Base-by-base conservation (phyloP, 208 protist genomes). In the Porcisia hertigi region DNA sequence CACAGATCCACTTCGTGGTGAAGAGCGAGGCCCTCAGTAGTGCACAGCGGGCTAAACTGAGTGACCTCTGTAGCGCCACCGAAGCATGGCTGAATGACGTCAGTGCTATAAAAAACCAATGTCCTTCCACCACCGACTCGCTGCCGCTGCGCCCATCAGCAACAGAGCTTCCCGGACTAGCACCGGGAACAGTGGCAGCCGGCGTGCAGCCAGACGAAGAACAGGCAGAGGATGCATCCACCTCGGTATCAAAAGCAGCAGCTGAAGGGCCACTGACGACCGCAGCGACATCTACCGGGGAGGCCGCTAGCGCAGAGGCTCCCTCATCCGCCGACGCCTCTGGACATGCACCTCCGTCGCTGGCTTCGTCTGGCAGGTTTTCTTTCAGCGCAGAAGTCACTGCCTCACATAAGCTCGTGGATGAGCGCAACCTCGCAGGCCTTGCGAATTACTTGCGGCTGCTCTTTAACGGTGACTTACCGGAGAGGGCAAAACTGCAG, bases 21-120 rank as follows among this genome's bases (percentile, higher is more conserved):
- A 80, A 79, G 36, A 86, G 76, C 77, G 71, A 82, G 47, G 69
- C 85, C 23, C 70, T 88, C 55, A 73, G 79, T 43, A 85, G 76
- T 41, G 80, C 78, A 25, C 87, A 86, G 69, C 89, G 86, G 81
- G 81, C 87, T 6, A 91, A 87, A 70, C 71, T 91, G 34, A 54
- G 49, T 16, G 88, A 90, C 39, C 69, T 96, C 18, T 81, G 84
- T 30, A 47, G 66, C 34, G 76, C 70, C 8, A 67, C 92, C 0
- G 87, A 92, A 34, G 81, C 77, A 59, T 96, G 92, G 92, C 63
- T 86, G 3, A 84, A 75, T 4, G 91, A 86, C 16, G 78, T 95
- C 39, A 81, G 79, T 0, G 73, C 69, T n/a, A 78, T 88, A 2
- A 76, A 72, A 23, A 63, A 71, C 0, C 81, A 86, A 3, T 65